Conservation (phyloP, 2,329 filamentous ascomycete species). For the Clonostachys rhizophaga region DNA sequence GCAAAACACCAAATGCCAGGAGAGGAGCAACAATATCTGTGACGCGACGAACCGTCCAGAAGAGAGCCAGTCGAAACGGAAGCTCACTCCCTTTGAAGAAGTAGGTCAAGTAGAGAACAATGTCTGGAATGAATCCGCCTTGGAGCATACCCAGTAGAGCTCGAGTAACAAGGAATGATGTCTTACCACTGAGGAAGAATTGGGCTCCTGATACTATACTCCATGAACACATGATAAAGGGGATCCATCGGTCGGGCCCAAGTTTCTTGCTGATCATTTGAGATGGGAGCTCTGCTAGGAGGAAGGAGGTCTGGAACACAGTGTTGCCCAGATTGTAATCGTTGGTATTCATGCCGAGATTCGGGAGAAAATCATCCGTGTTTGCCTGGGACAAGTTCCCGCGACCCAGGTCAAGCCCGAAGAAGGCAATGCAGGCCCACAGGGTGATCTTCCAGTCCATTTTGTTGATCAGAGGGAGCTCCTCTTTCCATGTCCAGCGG, state of each 20-base stretch:
- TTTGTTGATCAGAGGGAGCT: conserved; percentile 24
- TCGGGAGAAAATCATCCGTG: conserved; percentile 39
- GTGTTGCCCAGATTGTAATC: conserved; percentile 25
- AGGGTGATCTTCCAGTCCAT: conserved; percentile 44
- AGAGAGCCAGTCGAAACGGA: conserved; percentile 14
- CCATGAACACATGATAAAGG: conserved; percentile 52
- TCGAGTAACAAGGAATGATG: conserved; percentile 30
- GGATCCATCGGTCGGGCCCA: conserved; percentile 56
- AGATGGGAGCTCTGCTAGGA: conserved; percentile 43
- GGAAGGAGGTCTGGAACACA: conserved; percentile 20
- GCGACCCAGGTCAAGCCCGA: conserved; percentile 41
- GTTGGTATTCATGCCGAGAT: conserved; percentile 36
- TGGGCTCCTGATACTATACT: conserved; percentile 45
- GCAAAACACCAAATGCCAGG: conserved; percentile 13
- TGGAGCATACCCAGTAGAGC: conserved; percentile 34
- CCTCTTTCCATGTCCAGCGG: conserved; percentile 29
- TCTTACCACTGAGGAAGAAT: conserved; percentile 29
- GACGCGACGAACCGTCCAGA: conserved; percentile 12
- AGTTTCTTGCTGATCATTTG: conserved; percentile 55
- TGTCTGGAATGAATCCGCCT: conserved; percentile 39
- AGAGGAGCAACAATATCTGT: conserved; percentile 14
- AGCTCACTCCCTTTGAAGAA: conserved; percentile 16
- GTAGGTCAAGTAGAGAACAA: conserved; percentile 14
- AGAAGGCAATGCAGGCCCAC: conserved; percentile 36
- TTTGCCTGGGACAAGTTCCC: conserved; percentile 41